These are phyloP conservation scores for Rhizophora apiculata DNA, from an alignment of 345 rosid genomes.

Conservation along the genomic window DNA sequence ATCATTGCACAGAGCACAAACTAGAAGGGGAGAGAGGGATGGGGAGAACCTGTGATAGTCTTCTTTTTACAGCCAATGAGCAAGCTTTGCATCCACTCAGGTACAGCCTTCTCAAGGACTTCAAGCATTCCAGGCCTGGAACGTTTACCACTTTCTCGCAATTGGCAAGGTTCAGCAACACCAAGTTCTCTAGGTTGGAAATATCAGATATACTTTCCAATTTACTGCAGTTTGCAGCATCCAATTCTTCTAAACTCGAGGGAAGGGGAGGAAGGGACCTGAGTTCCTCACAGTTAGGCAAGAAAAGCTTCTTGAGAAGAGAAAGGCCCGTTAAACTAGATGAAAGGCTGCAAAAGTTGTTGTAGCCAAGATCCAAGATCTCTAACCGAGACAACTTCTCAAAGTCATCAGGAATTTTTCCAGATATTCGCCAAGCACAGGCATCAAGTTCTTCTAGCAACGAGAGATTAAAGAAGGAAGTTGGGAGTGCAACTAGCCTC, in stretches of 20 bases:
- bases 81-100: slow-evolving; percentile 41
- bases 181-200: slow-evolving; percentile 27
- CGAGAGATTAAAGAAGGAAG: slow-evolving; percentile 39
- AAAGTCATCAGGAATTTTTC: slow-evolving; percentile 47
- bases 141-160: slow-evolving; percentile 42
- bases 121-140: slow-evolving; percentile 44
- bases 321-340: slow-evolving; percentile 45
- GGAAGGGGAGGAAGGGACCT: slow-evolving; percentile 48
- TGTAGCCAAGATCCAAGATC: slow-evolving; percentile 33
- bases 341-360: slow-evolving; percentile 43
- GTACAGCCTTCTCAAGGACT: slow-evolving; percentile 35
- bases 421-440: slow-evolving; percentile 39
- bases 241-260: slow-evolving; percentile 34
- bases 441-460: slow-evolving; percentile 42
- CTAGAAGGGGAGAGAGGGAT: neutral
- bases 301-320: slow-evolving; percentile 29
- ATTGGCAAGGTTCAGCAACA: slow-evolving; percentile 33
- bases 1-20: neutral
- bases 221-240: slow-evolving; percentile 36
- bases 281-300: slow-evolving; percentile 38
- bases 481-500: slow-evolving; percentile 19
- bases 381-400: slow-evolving; percentile 39
- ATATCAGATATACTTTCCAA: slow-evolving; percentile 33
- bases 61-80: slow-evolving; percentile 28
- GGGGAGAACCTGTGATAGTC: slow-evolving; percentile 42